Conservation (phyloP, 805 yeast genomes). For the Zygoascus bituminiphila region DNA sequence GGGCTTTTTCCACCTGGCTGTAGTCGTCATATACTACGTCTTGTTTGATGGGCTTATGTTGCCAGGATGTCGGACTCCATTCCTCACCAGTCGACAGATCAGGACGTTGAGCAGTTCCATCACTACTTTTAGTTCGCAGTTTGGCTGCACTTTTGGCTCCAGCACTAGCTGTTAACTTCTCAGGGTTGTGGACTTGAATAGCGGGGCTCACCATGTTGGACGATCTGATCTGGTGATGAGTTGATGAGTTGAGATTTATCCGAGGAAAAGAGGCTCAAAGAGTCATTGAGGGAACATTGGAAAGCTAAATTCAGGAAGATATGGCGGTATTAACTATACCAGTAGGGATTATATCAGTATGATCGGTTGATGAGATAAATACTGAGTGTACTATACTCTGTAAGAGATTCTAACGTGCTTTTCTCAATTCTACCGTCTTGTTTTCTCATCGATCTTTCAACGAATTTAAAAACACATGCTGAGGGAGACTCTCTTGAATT, state of each 20-base stretch:
- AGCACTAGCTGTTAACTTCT: conserved; percentile 29
- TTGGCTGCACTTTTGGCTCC: conserved; percentile 33
- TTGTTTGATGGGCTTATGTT: conserved; percentile 34
- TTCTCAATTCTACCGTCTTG: too few relatives aligned
- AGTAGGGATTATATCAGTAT: too few relatives aligned
- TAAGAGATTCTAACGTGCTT: too few relatives aligned
- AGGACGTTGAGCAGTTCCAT: conserved; percentile 9
- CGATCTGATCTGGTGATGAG: neutral
- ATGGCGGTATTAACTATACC: too few relatives aligned
- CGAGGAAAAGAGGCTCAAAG: neutral
- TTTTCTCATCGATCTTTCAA: too few relatives aligned
- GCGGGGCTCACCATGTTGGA: too few relatives aligned
- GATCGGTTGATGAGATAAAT: too few relatives aligned
- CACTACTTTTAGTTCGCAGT: conserved; percentile 30
- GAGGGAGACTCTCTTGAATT: too few relatives aligned
- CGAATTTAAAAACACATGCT: too few relatives aligned
- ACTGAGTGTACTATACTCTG: too few relatives aligned
- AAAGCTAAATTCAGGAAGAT: too few relatives aligned
- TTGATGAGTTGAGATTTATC: neutral
- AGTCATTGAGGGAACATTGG: too few relatives aligned
- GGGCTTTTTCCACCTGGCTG: conserved; percentile 31
- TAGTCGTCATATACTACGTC: conserved; percentile 36
- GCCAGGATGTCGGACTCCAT: conserved; percentile 38
- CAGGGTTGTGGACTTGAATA: conserved; percentile 25
- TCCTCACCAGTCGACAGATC: conserved; percentile 7